Percentiles rank a stretch among this genome's conserved stretches.
Evolutionary conservation across 108 stramenopile species (phyloP).

Genomic region (Cylindrotheca fusiformis): DNA sequence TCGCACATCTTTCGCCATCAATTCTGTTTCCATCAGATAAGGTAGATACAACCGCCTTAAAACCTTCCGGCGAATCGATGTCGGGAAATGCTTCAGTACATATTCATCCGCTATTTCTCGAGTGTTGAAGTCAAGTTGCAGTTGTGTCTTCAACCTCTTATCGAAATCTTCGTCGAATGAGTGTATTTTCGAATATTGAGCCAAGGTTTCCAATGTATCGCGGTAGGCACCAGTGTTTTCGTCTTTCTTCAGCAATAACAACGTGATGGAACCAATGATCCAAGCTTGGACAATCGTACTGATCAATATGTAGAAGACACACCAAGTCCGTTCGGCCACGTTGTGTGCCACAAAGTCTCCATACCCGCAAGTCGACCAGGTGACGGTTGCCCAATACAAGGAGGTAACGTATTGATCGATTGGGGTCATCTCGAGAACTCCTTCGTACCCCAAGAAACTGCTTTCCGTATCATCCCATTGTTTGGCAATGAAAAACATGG

Average conservation of each 20-base stretch:
- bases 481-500: conserved; percentile 56
- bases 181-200: conserved; percentile 39
- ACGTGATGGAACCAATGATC: conserved; percentile 61
- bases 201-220: conserved; percentile 30
- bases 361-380: conserved; percentile 55
- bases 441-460: background rate
- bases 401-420: conserved; percentile 32
- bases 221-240: conserved; percentile 56
- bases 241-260: conserved; percentile 55
- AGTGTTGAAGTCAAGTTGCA: conserved; percentile 47
- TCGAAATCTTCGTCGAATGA: conserved; percentile 23
- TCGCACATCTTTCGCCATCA: conserved; percentile 35
- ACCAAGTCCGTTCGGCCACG: conserved; percentile 38
- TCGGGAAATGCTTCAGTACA: conserved; percentile 52
- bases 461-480: no score
- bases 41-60: conserved; percentile 46
- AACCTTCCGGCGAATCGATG: conserved; percentile 42
- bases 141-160: conserved; percentile 35
- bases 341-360: conserved; percentile 61
- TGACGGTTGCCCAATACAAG: conserved; percentile 37
- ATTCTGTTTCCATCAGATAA: conserved; percentile 29
- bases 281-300: conserved; percentile 44
- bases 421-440: conserved; percentile 13
- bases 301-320: conserved; percentile 47
- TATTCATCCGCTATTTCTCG: conserved; percentile 54